phyloP scores from a whole-genome alignment of 192 early-diverging fungal genomes.

The Backusella liffmaniae region DNA sequence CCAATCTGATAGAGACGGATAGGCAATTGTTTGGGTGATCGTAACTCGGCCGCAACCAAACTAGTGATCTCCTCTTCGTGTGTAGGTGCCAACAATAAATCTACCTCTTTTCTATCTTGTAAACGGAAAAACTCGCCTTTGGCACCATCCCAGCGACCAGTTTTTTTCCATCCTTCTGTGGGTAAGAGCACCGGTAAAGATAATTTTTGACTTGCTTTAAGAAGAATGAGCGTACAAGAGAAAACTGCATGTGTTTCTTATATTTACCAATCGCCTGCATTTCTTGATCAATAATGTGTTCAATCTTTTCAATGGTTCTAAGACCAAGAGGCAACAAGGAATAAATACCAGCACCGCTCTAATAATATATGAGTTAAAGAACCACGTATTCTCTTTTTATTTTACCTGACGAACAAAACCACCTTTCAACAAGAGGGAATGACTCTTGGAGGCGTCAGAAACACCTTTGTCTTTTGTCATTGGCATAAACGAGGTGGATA shows the following conservation, averaged over 20 bases:
- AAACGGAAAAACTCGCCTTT: constrained; percentile 76
- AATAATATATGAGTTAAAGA: not conserved
- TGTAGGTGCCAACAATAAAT: constrained; percentile 78
- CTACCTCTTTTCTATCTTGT: constrained; percentile 72
- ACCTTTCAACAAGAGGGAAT: constrained; percentile 59
- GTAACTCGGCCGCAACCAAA: constrained; percentile 64
- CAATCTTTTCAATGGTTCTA: constrained; percentile 72
- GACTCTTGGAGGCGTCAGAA: constrained; percentile 36
- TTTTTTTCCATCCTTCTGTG: constrained; percentile 73
- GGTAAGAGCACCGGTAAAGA: constrained; percentile 66
- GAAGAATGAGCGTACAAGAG: not conserved
- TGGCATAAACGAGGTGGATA: constrained; percentile 39
- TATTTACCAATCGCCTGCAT: constrained; percentile 66
- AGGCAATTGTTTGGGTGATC: constrained; percentile 74
- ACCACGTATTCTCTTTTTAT: not conserved
- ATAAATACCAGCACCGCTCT: constrained; percentile 85
- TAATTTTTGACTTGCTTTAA: constrained; percentile 66
- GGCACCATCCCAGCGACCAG: constrained; percentile 75
- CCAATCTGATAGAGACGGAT: constrained; percentile 87
- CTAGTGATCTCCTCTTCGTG: constrained; percentile 92
- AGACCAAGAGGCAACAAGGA: constrained; percentile 81
- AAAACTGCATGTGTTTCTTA: not conserved
- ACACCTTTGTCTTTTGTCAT: constrained; percentile 34
- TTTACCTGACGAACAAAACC: constrained; percentile 76
- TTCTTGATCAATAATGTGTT: constrained; percentile 78